Conservation (phyloP, 441 rosid species). For the Manihot esculenta region DNA sequence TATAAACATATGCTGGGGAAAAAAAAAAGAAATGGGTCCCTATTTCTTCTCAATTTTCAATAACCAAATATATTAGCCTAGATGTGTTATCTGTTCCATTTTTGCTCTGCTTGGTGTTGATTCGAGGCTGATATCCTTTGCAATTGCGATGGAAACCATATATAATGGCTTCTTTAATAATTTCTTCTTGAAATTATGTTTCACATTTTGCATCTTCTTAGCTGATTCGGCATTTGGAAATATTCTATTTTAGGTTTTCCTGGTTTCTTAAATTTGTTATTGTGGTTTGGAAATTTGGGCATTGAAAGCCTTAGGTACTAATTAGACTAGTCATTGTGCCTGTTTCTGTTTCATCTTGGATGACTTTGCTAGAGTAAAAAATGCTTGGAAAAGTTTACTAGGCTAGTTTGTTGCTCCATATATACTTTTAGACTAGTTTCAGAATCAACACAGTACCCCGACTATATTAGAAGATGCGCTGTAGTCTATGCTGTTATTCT, state of each 20-base stretch:
- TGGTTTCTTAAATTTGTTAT: background rate
- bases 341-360: constrained; percentile 1
- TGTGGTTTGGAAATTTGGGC: background rate
- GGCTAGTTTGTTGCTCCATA: background rate
- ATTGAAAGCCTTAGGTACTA: background rate
- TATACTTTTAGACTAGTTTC: background rate
- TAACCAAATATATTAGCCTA: background rate
- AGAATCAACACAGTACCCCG: background rate
- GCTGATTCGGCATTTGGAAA: no score
- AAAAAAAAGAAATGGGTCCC: background rate
- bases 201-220: no score
- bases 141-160: no score
- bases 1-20: background rate
- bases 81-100: background rate
- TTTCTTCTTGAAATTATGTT: no score
- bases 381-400: background rate
- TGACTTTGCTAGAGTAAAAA: background rate
- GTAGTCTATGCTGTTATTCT: background rate
- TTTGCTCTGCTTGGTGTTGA: background rate
- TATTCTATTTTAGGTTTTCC: background rate
- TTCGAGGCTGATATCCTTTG: background rate
- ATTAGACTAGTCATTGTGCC: background rate
- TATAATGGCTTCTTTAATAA: no score
- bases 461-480: background rate
- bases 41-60: no score